phyloP scores from a whole-genome alignment of 2,329 filamentous ascomycete species.

The Epichloe gansuensis region DNA sequence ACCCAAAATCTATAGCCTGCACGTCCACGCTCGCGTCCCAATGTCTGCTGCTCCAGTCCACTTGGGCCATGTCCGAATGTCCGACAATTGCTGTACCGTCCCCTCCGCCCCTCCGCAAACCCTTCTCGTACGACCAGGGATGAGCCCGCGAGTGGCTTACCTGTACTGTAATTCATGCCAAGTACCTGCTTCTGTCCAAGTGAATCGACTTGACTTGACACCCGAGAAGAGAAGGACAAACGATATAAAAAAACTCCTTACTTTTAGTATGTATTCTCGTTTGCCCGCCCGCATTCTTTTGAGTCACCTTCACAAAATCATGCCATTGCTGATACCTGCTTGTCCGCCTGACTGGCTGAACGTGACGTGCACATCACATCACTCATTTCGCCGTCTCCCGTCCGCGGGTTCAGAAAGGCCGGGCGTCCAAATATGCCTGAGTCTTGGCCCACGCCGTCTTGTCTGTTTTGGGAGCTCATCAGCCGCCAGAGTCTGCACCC shows the following conservation, averaged over 20 bases:
- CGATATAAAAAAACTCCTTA: background rate
- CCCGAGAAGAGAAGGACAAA: background rate
- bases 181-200: background rate
- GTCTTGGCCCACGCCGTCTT: constrained; percentile 44
- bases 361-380: background rate
- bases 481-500: constrained; percentile 40
- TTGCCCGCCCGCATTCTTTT: too few relatives aligned
- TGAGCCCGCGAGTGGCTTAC: too few relatives aligned
- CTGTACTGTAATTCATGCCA: background rate
- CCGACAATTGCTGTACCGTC: too few relatives aligned
- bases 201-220: background rate
- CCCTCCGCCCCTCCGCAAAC: too few relatives aligned
- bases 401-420: constrained; percentile 24
- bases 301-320: background rate
- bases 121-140: too few relatives aligned
- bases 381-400: background rate
- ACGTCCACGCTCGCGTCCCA: too few relatives aligned
- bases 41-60: too few relatives aligned
- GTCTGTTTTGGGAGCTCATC: constrained; percentile 35
- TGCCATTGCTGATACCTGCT: background rate
- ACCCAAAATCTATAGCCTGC: background rate
- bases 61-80: too few relatives aligned
- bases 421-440: constrained; percentile 36
- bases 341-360: too few relatives aligned
- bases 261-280: background rate